phyloP scores from a whole-genome alignment of 208 protist genomes.

The Blastocrithidia nonstop region DNA sequence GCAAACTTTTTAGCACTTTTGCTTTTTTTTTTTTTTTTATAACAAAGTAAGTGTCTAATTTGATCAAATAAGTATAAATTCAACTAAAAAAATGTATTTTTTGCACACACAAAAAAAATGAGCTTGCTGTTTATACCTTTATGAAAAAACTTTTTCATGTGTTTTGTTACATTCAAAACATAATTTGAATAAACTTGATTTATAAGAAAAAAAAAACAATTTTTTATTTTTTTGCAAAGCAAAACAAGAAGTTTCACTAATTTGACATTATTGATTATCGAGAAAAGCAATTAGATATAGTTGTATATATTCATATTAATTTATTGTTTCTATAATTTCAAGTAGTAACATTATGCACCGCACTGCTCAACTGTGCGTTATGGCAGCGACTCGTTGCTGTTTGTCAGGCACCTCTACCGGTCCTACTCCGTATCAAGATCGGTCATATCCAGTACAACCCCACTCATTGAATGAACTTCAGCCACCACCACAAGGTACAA shows the following conservation, averaged over 20 bases:
- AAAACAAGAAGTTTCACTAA: conserved; percentile 1
- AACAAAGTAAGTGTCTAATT: conserved; percentile 1
- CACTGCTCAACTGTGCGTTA: conserved; percentile 40
- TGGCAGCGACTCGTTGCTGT: conserved; percentile 54
- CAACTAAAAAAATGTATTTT: not conserved
- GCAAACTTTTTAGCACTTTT: too few species aligned
- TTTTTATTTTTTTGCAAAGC: conserved; percentile 3
- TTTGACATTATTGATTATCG: not conserved
- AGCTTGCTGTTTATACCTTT: conserved; percentile 3
- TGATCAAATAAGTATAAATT: not conserved
- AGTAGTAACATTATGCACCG: too few species aligned
- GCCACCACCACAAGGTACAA: conserved; percentile 62
- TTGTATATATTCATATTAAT: too few species aligned
- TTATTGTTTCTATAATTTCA: too few species aligned
- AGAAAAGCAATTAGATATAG: too few species aligned
- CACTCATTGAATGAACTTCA: conserved; percentile 65
- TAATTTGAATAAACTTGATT: not conserved
- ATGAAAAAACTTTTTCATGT: not conserved
- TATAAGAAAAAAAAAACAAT: too few species aligned
- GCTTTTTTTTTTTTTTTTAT: not conserved
- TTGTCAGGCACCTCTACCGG: conserved; percentile 18
- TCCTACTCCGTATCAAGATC: conserved; percentile 71
- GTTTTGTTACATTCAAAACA: not conserved
- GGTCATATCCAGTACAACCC: conserved; percentile 69
- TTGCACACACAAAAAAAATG: not conserved